Evolutionary conservation across 176 grass and related monocot species (phyloP).

Genomic region (Bolboschoenus planiculmis): DNA sequence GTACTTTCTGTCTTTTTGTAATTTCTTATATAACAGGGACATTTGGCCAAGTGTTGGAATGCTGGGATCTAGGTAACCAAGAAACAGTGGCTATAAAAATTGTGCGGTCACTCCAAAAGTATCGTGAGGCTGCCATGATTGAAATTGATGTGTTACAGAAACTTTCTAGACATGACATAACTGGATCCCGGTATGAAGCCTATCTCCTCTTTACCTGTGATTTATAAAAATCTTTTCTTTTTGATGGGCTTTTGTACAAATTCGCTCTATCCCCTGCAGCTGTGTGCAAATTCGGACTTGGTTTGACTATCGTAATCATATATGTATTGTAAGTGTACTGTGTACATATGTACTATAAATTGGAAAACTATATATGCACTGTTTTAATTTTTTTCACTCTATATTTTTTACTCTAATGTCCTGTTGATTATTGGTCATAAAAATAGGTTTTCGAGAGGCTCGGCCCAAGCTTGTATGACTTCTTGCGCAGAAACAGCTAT

Average conservation of each 20-base stretch:
- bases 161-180: slow-evolving; percentile 76
- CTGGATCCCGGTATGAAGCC: slow-evolving; percentile 57
- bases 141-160: slow-evolving; percentile 94
- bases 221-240: slow-evolving; percentile 30
- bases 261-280: slow-evolving; percentile 81
- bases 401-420: not conserved
- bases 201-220: slow-evolving; percentile 25
- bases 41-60: slow-evolving; percentile 98
- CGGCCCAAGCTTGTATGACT: slow-evolving; percentile 85
- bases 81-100: slow-evolving; percentile 94
- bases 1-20: not conserved
- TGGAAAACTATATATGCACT: slow-evolving; percentile 18
- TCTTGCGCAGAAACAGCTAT: slow-evolving; percentile 75
- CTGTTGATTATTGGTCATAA: slow-evolving; percentile 26
- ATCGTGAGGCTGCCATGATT: slow-evolving; percentile 97
- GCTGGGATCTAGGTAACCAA: slow-evolving; percentile 91
- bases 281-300: slow-evolving; percentile 99
- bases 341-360: slow-evolving; percentile 53
- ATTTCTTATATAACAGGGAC: slow-evolving; percentile 48
- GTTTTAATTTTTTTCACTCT: slow-evolving; percentile 1
- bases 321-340: slow-evolving; percentile 99
- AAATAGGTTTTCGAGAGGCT: slow-evolving; percentile 91
- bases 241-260: slow-evolving; percentile 74
- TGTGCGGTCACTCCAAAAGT: slow-evolving; percentile 83
- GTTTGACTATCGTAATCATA: slow-evolving; percentile 99